Evolutionary conservation across 176 grass and related monocot genomes (phyloP).

Genomic region (Oryza australiensis): DNA sequence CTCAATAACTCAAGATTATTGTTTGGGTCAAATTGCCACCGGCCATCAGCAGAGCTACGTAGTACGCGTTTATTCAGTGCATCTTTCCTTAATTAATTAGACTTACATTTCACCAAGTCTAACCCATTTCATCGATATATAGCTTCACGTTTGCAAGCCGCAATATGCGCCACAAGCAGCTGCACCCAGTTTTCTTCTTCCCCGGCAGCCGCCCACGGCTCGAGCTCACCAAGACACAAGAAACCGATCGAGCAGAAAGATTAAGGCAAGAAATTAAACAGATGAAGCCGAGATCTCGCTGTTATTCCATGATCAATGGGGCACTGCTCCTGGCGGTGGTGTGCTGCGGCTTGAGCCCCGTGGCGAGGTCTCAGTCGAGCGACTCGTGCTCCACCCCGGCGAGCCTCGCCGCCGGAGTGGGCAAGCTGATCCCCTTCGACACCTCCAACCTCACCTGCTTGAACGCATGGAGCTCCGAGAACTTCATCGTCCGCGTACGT

Average conservation of each 20-base stretch:
- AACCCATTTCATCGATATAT: neutral
- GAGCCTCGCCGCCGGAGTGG: slow-evolving; percentile 29
- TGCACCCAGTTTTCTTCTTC: neutral
- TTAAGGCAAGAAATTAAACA: neutral
- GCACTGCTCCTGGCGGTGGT: neutral
- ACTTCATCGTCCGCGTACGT: slow-evolving; percentile 62
- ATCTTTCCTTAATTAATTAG: no score
- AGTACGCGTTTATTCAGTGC: neutral
- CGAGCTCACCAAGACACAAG: no score
- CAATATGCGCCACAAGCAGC: neutral
- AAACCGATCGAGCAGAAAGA: neutral
- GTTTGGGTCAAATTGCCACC: neutral
- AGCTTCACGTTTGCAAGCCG: neutral
- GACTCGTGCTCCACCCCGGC: slow-evolving; percentile 42
- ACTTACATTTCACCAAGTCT: no score
- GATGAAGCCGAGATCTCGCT: slow-evolving; percentile 24
- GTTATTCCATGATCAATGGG: neutral
- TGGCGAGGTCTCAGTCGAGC: slow-evolving; percentile 17
- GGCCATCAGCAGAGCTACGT: neutral
- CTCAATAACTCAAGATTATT: neutral
- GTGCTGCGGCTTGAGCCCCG: neutral
- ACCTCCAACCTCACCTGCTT: slow-evolving; percentile 61
- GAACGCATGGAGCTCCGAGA: slow-evolving; percentile 50
- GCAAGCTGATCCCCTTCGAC: slow-evolving; percentile 57
- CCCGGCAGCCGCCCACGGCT: neutral